These are phyloP conservation scores for Scheffersomyces illinoinensis DNA, from an alignment of 1,139 yeast genomes.

Conservation along the genomic window DNA sequence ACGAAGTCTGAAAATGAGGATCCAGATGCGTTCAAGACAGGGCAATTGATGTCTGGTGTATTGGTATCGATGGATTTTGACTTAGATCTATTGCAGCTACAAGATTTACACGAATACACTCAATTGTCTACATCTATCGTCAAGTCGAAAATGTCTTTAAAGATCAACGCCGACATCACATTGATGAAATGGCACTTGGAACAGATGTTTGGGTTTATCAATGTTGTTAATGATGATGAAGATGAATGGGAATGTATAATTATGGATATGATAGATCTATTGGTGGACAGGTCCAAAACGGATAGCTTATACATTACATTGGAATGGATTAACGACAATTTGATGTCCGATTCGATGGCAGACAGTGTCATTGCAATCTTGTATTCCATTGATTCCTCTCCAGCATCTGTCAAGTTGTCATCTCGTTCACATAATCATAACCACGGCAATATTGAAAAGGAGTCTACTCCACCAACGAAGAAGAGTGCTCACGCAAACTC, in stretches of 20 bases:
- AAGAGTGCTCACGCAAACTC: slow-evolving; percentile 34
- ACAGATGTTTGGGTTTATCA: slow-evolving; percentile 92
- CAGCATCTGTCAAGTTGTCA: slow-evolving; percentile 88
- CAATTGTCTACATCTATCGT: slow-evolving; percentile 85
- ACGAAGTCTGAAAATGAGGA: slow-evolving; percentile 5
- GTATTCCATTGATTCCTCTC: slow-evolving; percentile 89
- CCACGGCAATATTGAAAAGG: slow-evolving; percentile 22
- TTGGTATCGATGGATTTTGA: slow-evolving; percentile 91
- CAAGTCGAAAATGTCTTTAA: slow-evolving; percentile 75
- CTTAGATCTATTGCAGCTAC: slow-evolving; percentile 74
- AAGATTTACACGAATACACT: slow-evolving; percentile 86
- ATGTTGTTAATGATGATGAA: slow-evolving; percentile 61
- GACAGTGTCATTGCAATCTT: slow-evolving; percentile 90
- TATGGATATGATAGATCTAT: slow-evolving; percentile 46
- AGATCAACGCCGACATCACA: slow-evolving; percentile 78
- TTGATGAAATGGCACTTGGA: slow-evolving; percentile 85
- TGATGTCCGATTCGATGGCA: slow-evolving; percentile 88
- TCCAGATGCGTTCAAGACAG: slow-evolving; percentile 23
- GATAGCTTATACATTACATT: slow-evolving; percentile 53
- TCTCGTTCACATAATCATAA: slow-evolving; percentile 57
- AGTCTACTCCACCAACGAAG: slow-evolving; percentile 14
- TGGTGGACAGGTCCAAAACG: slow-evolving; percentile 44
- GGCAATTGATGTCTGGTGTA: slow-evolving; percentile 74
- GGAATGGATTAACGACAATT: slow-evolving; percentile 87
- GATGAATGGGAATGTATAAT: slow-evolving; percentile 54